Evolutionary conservation across 164 flowering plant genomes (phyloP), one percentile per base, ranked within the genome.

Genomic region (Magnolia changhungtana): DNA sequence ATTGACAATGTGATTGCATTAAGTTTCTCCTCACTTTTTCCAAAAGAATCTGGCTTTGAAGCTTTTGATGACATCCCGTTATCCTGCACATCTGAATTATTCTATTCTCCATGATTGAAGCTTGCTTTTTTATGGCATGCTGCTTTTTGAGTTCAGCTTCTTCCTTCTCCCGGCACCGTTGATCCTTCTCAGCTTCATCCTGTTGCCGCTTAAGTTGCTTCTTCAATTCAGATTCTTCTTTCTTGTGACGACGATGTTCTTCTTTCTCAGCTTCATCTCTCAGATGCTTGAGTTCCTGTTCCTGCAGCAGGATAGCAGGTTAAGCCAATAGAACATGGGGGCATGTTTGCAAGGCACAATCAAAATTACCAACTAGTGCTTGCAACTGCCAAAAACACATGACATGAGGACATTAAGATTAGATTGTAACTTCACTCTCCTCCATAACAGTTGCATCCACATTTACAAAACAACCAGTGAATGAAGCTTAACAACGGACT

Each of bases 251-350:
- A 75, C 68, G 27, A 24, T 24, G 90, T 76, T 82, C 88, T 70
- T 87, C 98, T 72, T 83, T 92, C 71, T 88, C 91, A 72, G 91
- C 90, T 79, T 90, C 97, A 64, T 88, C 91, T 77, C 88, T 89
- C 82, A 87, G 82, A 72, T 88, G 79, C 79, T 86, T 92, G 66
- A 58, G 82, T 83, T 91, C 96, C 83, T 87, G 94, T 79, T 92
- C 98, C 99, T 95, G 86, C 67, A 77, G 75, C 23, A 13, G 7
- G 23, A 59, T 73, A 76, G 59, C 63, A 1, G 9, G 37, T 67
- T 74, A 64, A 75, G 74, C 50, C 20, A 58, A 72, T 11, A 72
- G 16, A 64, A 24, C 45, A 55, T 10, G 18, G 16, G 18, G 18
- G 18, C 13, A 13, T 11, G 18, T 16, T 55, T 55, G 18, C 16